Conservation (phyloP, 2,329 filamentous ascomycete genomes). For the Zalaria obscura region DNA sequence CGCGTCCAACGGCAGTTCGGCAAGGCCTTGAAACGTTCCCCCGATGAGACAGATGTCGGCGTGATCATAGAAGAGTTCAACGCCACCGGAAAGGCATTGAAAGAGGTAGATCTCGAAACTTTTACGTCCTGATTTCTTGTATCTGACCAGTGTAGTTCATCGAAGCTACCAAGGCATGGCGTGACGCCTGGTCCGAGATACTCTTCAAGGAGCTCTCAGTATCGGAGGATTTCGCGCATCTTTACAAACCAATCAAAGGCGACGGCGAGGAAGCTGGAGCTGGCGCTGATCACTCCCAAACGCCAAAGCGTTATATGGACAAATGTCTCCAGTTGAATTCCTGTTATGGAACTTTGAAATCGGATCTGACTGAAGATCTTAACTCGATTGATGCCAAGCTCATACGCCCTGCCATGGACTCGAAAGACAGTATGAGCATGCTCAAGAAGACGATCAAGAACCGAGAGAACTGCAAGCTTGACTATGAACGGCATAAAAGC, state of each 20-base stretch:
- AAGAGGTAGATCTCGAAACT: constrained; percentile 38
- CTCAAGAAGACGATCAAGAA: constrained; percentile 77
- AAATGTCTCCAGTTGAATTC: constrained; percentile 51
- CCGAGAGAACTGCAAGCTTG: constrained; percentile 54
- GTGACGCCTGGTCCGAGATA: constrained; percentile 64
- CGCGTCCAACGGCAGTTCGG: constrained; percentile 63
- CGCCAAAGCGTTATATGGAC: constrained; percentile 47
- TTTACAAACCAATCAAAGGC: constrained; percentile 66
- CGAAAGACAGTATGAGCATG: constrained; percentile 53
- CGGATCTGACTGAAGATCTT: constrained; percentile 58
- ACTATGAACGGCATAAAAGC: constrained; percentile 66
- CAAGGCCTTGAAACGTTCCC: constrained; percentile 54
- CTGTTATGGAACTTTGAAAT: constrained; percentile 55
- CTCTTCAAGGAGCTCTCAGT: constrained; percentile 41
- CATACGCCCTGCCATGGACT: constrained; percentile 54
- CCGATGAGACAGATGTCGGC: constrained; percentile 63
- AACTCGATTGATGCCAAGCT: constrained; percentile 55
- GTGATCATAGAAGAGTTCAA: constrained; percentile 67
- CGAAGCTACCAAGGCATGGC: constrained; percentile 61
- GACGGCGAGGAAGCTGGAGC: constrained; percentile 41
- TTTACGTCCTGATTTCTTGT: background rate
- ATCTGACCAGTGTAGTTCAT: constrained; percentile 44
- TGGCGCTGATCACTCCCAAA: constrained; percentile 41
- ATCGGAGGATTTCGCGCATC: constrained; percentile 51
- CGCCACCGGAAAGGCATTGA: constrained; percentile 60